phyloP scores from a whole-genome alignment of 495 filamentous ascomycete genomes.

The Penicillium turbatum region DNA sequence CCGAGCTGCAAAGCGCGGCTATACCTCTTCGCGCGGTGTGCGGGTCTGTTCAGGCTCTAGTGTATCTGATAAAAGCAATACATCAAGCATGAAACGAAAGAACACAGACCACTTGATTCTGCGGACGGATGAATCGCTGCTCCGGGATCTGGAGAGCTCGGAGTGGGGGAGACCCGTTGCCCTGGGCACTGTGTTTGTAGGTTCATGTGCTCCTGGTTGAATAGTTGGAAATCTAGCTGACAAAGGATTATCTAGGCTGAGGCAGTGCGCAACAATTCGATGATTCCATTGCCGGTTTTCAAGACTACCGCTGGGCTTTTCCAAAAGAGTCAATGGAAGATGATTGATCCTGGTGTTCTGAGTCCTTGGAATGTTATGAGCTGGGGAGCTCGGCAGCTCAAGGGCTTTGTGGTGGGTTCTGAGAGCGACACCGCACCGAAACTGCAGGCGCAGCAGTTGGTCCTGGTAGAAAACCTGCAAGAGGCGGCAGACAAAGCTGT shows the following conservation, averaged over 20 bases:
- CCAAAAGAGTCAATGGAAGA: slow-evolving; percentile 47
- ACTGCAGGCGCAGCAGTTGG: slow-evolving; percentile 42
- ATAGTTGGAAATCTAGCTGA: not conserved
- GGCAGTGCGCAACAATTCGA: slow-evolving; percentile 59
- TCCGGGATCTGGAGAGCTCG: slow-evolving; percentile 65
- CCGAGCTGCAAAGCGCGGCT: slow-evolving; percentile 61
- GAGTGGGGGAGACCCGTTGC: slow-evolving; percentile 84
- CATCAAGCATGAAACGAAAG: slow-evolving; percentile 8
- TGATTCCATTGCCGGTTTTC: slow-evolving; percentile 60
- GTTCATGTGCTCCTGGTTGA: not conserved
- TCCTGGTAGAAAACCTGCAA: slow-evolving; percentile 51
- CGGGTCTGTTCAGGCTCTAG: slow-evolving; percentile 22
- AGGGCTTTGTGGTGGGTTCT: slow-evolving; percentile 50
- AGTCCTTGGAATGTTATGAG: slow-evolving; percentile 60
- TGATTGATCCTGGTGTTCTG: slow-evolving; percentile 47
- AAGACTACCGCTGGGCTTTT: slow-evolving; percentile 58
- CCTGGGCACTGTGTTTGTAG: slow-evolving; percentile 69
- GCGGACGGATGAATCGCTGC: slow-evolving; percentile 61
- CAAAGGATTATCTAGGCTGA: slow-evolving; percentile 49
- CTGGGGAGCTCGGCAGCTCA: slow-evolving; percentile 73
- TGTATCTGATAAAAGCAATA: slow-evolving; percentile 2
- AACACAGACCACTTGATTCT: slow-evolving; percentile 55
- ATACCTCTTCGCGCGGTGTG: slow-evolving; percentile 46
- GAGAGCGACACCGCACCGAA: slow-evolving; percentile 29
- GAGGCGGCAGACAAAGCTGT: slow-evolving; percentile 43